Evolutionary conservation across 768 basidiomycete genomes (phyloP).

Genomic region (Russula sp.): DNA sequence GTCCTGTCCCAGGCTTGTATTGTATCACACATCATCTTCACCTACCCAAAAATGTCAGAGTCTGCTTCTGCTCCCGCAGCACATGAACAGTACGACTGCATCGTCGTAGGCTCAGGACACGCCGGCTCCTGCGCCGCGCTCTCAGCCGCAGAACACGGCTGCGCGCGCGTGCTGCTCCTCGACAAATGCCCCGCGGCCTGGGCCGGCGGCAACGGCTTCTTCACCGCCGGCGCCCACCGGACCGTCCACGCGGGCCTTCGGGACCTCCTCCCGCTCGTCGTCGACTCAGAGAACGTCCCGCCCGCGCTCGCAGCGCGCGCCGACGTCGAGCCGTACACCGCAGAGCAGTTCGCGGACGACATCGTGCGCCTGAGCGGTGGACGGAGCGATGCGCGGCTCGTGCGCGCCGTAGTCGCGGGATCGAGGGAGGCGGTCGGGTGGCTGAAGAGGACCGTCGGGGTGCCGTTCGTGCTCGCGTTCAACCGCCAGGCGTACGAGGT

Average conservation of each 20-base stretch:
- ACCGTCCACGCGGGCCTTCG: conserved; percentile 56
- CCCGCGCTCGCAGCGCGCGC: conserved; percentile 40
- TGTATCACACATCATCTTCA: background rate
- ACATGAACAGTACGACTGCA: conserved; percentile 37
- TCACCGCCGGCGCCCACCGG: conserved; percentile 64
- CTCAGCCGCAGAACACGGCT: conserved; percentile 53
- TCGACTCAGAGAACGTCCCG: conserved; percentile 33
- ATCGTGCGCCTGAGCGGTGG: conserved; percentile 55
- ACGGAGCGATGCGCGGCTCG: conserved; percentile 44
- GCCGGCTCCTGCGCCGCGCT: conserved; percentile 63
- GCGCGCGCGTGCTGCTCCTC: conserved; percentile 53
- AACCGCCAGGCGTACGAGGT: conserved; percentile 65
- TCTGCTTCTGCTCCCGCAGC: background rate
- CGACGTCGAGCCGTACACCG: conserved; percentile 55
- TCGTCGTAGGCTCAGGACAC: conserved; percentile 62
- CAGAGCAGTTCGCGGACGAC: conserved; percentile 48
- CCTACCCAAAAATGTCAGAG: background rate
- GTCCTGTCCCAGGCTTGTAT: background rate
- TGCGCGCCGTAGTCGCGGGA: conserved; percentile 45
- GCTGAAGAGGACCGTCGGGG: conserved; percentile 44
- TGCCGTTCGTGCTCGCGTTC: conserved; percentile 56
- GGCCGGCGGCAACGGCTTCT: conserved; percentile 68
- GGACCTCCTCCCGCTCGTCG: conserved; percentile 52
- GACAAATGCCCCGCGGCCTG: conserved; percentile 61
- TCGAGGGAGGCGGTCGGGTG: conserved; percentile 54